phyloP scores from a whole-genome alignment of 2,329 filamentous ascomycete genomes.

The Fusarium floridanum region DNA sequence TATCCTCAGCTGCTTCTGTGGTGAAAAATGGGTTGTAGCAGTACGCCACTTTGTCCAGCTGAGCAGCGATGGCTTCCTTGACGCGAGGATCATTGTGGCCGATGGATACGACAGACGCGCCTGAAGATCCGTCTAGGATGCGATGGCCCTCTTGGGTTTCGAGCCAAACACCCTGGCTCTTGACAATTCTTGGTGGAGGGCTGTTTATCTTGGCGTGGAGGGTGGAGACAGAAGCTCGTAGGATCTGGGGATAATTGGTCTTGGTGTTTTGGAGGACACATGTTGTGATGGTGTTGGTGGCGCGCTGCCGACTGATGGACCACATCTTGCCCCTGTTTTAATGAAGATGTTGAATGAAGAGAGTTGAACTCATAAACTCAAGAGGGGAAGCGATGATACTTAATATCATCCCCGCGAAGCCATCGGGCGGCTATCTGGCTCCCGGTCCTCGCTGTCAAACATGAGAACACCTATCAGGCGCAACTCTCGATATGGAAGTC shows the following conservation, averaged over 20 bases:
- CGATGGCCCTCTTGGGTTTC: constrained; percentile 24
- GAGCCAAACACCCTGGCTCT: constrained; percentile 26
- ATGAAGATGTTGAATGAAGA: not conserved
- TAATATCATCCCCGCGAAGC: not conserved
- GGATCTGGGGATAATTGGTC: accelerated
- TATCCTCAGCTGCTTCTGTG: constrained; percentile 24
- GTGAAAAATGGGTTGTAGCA: constrained; percentile 36
- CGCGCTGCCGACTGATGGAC: not conserved
- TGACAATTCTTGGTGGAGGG: constrained; percentile 26
- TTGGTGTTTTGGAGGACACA: not conserved
- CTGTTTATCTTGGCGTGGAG: constrained; percentile 34
- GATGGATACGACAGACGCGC: constrained; percentile 34
- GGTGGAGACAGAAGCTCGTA: constrained; percentile 21
- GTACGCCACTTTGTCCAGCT: constrained; percentile 28
- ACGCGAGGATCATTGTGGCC: constrained; percentile 28
- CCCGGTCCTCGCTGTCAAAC: not conserved
- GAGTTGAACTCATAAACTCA: not conserved
- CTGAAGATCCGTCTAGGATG: constrained; percentile 32
- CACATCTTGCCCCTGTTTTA: not conserved
- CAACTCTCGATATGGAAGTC: constrained; percentile 2
- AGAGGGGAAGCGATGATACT: not conserved
- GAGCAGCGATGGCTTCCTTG: constrained; percentile 25
- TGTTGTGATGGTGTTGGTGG: not conserved
- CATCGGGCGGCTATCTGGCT: not conserved
- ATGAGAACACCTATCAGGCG: not conserved